Evolutionary conservation across 345 rosid genomes (phyloP).

Genomic region (Luvunga scandens): DNA sequence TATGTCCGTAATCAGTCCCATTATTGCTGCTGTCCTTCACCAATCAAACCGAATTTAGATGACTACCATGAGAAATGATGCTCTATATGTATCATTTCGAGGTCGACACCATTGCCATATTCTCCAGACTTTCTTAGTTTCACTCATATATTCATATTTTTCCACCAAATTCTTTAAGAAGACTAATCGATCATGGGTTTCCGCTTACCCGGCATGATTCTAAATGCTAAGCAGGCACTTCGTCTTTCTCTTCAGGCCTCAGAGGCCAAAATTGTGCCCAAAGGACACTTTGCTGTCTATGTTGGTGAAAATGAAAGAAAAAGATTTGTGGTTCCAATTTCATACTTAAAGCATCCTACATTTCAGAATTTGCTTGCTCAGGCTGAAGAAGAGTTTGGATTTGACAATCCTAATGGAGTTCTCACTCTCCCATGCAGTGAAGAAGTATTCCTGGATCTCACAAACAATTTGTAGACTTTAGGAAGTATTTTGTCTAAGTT

Average conservation of each 20-base stretch:
- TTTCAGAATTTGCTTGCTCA: too few species aligned
- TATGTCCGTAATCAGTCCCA: background rate
- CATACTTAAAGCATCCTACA: conserved; percentile 20
- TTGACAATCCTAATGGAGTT: too few species aligned
- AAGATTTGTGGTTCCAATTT: conserved; percentile 39
- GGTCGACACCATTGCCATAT: background rate
- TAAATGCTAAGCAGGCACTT: background rate
- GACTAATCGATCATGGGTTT: background rate
- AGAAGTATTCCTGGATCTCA: too few species aligned
- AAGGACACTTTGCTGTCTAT: conserved; percentile 45
- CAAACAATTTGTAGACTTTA: too few species aligned
- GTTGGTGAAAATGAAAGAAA: conserved; percentile 39
- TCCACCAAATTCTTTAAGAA: background rate
- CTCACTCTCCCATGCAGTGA: too few species aligned
- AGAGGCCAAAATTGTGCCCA: conserved; percentile 27
- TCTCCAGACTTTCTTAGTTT: background rate
- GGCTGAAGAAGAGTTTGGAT: too few species aligned
- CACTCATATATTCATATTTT: background rate
- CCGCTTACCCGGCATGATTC: background rate
- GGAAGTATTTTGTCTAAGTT: too few species aligned
- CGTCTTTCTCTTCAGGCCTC: background rate
- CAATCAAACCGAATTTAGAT: too few species aligned
- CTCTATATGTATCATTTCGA: too few species aligned
- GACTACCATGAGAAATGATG: too few species aligned
- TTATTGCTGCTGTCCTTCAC: background rate